Evolutionary conservation across 352 stramenopile species (phyloP).

Genomic region (Globisporangium paroecandrum): DNA sequence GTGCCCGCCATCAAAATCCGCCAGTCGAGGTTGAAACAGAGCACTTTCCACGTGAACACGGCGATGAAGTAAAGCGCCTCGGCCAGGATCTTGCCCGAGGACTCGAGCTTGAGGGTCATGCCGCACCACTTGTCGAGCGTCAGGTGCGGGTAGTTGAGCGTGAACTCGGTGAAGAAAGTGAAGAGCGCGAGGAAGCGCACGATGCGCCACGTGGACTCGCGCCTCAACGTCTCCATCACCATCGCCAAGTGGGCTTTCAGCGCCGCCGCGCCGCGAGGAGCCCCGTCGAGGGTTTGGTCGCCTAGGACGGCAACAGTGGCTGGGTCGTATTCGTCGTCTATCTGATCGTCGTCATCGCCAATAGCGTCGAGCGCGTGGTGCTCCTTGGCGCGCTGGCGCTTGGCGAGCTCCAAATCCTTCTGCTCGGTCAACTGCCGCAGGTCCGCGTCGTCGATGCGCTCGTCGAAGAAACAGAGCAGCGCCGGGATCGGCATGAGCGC

Average conservation of each 20-base stretch:
- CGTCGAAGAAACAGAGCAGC: slow-evolving; percentile 40
- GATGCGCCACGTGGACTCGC: slow-evolving; percentile 38
- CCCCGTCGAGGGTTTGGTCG: not conserved
- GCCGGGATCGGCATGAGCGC: slow-evolving; percentile 37
- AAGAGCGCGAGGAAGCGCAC: slow-evolving; percentile 60
- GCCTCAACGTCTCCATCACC: slow-evolving; percentile 29
- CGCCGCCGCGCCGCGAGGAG: not conserved
- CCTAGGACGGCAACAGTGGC: slow-evolving; percentile 4
- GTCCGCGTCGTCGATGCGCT: slow-evolving; percentile 19
- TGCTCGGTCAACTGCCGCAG: not conserved
- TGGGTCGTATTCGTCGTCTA: not conserved
- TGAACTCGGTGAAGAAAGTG: slow-evolving; percentile 59
- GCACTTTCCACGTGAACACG: slow-evolving; percentile 43
- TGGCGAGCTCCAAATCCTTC: slow-evolving; percentile 13
- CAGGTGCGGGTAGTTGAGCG: slow-evolving; percentile 41
- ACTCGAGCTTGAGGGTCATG: slow-evolving; percentile 36
- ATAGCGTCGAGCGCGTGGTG: slow-evolving; percentile 3
- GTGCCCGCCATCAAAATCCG: slow-evolving; percentile 23
- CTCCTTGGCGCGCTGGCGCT: slow-evolving; percentile 11
- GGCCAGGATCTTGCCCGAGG: slow-evolving; percentile 43
- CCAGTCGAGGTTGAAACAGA: slow-evolving; percentile 45
- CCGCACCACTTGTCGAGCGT: slow-evolving; percentile 41
- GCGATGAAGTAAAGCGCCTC: slow-evolving; percentile 42
- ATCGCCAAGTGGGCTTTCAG: slow-evolving; percentile 15
- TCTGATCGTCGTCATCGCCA: not conserved